Evolutionary conservation across 163 green algal genomes (phyloP), one percentile per base, ranked within the genome.

Genomic region (Prototheca wickerhamii): DNA sequence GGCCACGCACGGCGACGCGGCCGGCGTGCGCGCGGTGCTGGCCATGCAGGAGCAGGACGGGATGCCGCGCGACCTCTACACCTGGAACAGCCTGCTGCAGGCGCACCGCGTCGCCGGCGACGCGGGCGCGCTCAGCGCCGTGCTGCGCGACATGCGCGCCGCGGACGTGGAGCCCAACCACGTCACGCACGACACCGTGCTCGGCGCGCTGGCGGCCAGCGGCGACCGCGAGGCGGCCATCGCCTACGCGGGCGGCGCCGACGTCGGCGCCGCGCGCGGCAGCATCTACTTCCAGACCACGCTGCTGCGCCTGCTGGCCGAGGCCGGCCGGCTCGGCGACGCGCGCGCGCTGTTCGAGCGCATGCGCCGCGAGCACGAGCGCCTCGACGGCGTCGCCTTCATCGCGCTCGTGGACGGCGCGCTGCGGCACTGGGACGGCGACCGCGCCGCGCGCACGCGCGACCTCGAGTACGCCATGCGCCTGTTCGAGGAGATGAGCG

Each of bases 121-220:
- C 32, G n/a, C 53, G 28, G 42, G 37, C 18, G 33, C 30, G 10
- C 58, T 59, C 3, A 3, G 42, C 26, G 20, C 8, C 0, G 64
- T 76, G 37, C 63, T 77, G 44, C 34, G 12, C 7, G 43, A 74
- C 18, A 79, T 71, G 54, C n/a, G 31, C 23, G 54, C 35, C 12
- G 63, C 32, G 3, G 58, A 53, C 23, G 55, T 53, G 30, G n/a
- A 4, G 12, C 72, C 72, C 35, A 64, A 65, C 46, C 5, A 12
- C 46, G 46, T 54, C 15, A 54, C 46, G 20, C 23, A 54, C 23
- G 46, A 54, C 20, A 54, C 46, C 23, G 46, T 67, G 15, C 49
- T 73, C 40, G 43, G 34, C 26, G 31, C 28, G 20, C 20, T 29
- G 26, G 63, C 51, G 23, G 21, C 0, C 6, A 56, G 32, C n/a